Conservation (phyloP, 2,329 filamentous ascomycete genomes). For the Aschersonia sp. region DNA sequence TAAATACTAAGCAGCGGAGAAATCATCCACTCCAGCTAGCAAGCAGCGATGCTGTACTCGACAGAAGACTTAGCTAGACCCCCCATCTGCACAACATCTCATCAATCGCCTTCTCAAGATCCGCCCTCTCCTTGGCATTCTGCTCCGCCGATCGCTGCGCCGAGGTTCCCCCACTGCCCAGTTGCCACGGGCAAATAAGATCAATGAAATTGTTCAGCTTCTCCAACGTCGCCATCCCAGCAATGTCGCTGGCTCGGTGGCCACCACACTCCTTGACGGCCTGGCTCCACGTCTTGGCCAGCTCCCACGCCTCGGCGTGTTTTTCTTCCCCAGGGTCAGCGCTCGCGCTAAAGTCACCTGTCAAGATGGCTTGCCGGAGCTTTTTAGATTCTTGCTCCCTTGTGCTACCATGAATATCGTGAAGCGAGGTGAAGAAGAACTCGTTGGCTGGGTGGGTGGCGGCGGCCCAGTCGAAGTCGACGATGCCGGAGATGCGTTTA, state of each 20-base stretch:
- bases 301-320: not conserved
- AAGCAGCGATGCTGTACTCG: no score
- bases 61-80: not conserved
- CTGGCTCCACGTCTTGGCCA: not conserved
- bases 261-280: not conserved
- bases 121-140: not conserved
- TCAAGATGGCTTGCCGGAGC: constrained; percentile 2
- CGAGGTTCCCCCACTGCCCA: not conserved
- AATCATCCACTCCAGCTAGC: no score
- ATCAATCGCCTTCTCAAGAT: not conserved
- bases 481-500: not conserved
- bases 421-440: not conserved
- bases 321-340: not conserved
- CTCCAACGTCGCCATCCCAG: not conserved
- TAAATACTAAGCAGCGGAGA: no score
- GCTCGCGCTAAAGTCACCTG: not conserved
- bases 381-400: not conserved
- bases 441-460: not conserved
- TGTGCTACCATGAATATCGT: not conserved
- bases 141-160: not conserved
- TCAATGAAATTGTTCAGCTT: not conserved
- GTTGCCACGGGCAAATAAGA: not conserved
- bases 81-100: not conserved
- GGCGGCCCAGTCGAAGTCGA: constrained; percentile 1
- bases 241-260: not conserved